Percentiles rank a stretch among this genome's conserved stretches.
phyloP scores from a whole-genome alignment of 73 alveolate species.

The Vitrella brassicaformis region DNA sequence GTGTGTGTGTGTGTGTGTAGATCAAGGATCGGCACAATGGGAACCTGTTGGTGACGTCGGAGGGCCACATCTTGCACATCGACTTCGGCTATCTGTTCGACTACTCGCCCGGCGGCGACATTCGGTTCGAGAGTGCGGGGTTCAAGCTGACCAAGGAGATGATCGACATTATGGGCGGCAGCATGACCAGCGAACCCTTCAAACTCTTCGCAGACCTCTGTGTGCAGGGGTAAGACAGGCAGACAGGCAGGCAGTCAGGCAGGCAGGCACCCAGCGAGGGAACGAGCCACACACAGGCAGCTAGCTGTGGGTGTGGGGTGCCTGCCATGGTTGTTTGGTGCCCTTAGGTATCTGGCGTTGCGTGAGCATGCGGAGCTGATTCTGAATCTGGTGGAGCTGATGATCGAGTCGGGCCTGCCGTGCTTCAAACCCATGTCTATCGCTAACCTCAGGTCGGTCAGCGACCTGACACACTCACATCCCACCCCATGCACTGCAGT shows the following conservation, averaged over 20 bases:
- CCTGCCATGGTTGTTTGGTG: too few species aligned
- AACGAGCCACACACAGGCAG: too few species aligned
- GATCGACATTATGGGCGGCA: conserved; percentile 76
- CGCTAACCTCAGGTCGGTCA: conserved; percentile 12
- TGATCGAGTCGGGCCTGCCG: conserved; percentile 76
- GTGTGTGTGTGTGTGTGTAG: not conserved
- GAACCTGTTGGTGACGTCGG: conserved; percentile 77
- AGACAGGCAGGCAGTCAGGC: too few species aligned
- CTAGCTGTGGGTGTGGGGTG: too few species aligned
- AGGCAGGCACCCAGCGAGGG: too few species aligned
- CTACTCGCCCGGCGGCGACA: conserved; percentile 74
- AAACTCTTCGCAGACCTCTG: conserved; percentile 30
- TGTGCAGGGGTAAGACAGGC: conserved; percentile 47
- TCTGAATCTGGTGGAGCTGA: conserved; percentile 57
- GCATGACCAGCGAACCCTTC: conserved; percentile 56
- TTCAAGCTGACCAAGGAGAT: conserved; percentile 80
- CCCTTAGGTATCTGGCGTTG: conserved; percentile 69
- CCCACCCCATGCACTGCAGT: not conserved
- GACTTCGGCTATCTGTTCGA: conserved; percentile 95
- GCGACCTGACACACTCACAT: not conserved
- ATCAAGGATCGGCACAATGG: conserved; percentile 99
- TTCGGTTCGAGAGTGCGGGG: conserved; percentile 77
- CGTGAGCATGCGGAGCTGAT: conserved; percentile 66
- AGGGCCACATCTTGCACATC: conserved; percentile 95
- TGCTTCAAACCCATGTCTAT: conserved; percentile 68